Conservation (phyloP, 257 asterid species). For the Gentiana macrophylla region DNA sequence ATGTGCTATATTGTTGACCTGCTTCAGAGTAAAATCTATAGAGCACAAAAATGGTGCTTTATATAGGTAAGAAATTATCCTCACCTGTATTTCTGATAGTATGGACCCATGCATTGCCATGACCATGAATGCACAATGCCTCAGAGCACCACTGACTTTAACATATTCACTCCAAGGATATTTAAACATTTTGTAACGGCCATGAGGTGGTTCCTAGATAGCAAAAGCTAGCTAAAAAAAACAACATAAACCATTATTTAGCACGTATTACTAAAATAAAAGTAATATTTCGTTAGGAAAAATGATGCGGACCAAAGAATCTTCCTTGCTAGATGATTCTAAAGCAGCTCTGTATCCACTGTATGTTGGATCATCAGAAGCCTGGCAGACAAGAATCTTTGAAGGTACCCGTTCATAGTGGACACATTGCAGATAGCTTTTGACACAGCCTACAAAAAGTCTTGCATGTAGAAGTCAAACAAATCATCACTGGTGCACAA, state of each 20-base stretch:
- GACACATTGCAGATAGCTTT: slow-evolving; percentile 54
- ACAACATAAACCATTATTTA: background rate
- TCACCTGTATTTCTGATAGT: slow-evolving; percentile 94
- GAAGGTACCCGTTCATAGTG: slow-evolving; percentile 80
- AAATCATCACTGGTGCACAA: slow-evolving; percentile 5
- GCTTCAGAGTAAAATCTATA: background rate
- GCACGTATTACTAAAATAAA: no score
- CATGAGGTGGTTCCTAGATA: slow-evolving; percentile 97
- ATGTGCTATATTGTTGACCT: background rate
- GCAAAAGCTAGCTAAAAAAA: slow-evolving; percentile 60
- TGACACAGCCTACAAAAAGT: slow-evolving; percentile 51
- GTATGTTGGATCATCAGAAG: slow-evolving; percentile 83
- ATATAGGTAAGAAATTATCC: background rate
- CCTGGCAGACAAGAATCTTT: slow-evolving; percentile 73
- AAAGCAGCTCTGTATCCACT: slow-evolving; percentile 81
- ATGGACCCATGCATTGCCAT: slow-evolving; percentile 97
- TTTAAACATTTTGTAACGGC: slow-evolving; percentile 80
- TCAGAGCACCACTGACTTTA: slow-evolving; percentile 81
- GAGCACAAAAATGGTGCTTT: no score
- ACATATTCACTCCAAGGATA: slow-evolving; percentile 89
- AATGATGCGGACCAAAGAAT: slow-evolving; percentile 47
- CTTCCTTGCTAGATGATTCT: slow-evolving; percentile 91
- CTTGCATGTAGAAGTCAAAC: slow-evolving; percentile 8
- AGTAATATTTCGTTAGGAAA: background rate
- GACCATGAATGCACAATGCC: slow-evolving; percentile 96